Evolutionary conservation across 2,329 filamentous ascomycete species (phyloP), one percentile per base, ranked within the genome.

Genomic region (Pseudodiploospora longispora): DNA sequence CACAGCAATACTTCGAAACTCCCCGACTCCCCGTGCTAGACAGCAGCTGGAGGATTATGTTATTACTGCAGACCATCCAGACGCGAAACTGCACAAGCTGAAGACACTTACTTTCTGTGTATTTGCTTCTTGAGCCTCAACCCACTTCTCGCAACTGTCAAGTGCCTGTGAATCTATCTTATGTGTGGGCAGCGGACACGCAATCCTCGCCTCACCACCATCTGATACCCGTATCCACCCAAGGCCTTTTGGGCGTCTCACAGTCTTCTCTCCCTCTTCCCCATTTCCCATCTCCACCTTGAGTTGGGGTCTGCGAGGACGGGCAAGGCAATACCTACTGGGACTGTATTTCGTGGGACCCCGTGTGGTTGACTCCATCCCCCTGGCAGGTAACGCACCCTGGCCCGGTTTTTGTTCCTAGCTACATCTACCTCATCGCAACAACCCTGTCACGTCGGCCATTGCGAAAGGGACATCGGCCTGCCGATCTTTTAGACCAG

Each of bases 401-500:
- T 53, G 49, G 55, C 55, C 19, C 49, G 47, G 51, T 58, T 61
- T 52, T 68, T 59, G 36, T 58, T 57, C 58, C 61, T 60, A 55
- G 45, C 45, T 42, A 44, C 19, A 44, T 33, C 62, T 64, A 60
- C 61, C 61, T 63, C 62, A 62, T 65, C 62, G 57, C 54, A 57
- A 55, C 62, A 70, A 67, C 69, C 65, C 67, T 62, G 64, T 63
- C 64, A 55, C 65, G 60, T 68, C 64, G 64, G 64, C 61, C 64
- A 66, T 64, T 65, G 65, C 61, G 61, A 67, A 68, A 65, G 66
- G 70, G 70, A 72, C 65, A 72, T 69, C 66, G 65, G 64, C 60
- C 59, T 70, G 74, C 69, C 72, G 74, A 77, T 77, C 74, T 66
- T 62, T 68, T 65, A 66, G 55, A 61, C 68, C 64, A 66, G 64